Conservation (phyloP, 768 basidiomycete species). For the Kwoniella botswanensis region DNA sequence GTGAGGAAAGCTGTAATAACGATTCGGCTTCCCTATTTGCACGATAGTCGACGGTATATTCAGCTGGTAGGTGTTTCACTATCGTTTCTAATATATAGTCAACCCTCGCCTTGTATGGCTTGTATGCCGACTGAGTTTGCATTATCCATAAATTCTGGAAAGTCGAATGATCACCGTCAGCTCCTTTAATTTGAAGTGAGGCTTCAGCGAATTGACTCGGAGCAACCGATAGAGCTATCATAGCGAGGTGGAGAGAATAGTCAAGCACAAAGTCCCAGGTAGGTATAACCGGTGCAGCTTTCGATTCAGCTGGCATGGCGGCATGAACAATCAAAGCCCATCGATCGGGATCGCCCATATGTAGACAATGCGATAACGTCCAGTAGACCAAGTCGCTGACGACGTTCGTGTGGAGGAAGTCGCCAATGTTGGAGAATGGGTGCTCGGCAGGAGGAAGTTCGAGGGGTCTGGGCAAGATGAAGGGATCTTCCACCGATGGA, state of each 20-base stretch:
- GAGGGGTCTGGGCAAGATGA: constrained; percentile 76
- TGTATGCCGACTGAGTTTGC: constrained; percentile 74
- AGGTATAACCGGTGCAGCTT: constrained; percentile 43
- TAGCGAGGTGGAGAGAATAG: constrained; percentile 80
- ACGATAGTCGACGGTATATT: constrained; percentile 60
- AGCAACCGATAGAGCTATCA: constrained; percentile 80
- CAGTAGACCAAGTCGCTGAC: constrained; percentile 84
- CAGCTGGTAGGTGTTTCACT: constrained; percentile 65
- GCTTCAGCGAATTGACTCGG: constrained; percentile 68
- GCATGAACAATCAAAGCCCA: constrained; percentile 34
- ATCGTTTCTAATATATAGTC: constrained; percentile 76
- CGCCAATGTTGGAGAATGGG: constrained; percentile 71
- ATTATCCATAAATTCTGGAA: constrained; percentile 71
- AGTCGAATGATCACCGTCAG: constrained; percentile 29
- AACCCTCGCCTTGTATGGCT: constrained; percentile 71
- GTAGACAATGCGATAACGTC: constrained; percentile 57
- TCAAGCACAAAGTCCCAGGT: constrained; percentile 83
- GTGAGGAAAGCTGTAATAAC: constrained; percentile 7
- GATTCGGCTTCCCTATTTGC: constrained; percentile 27
- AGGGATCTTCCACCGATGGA: constrained; percentile 66
- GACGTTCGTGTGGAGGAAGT: constrained; percentile 71
- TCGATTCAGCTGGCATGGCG: constrained; percentile 18
- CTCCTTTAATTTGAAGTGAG: constrained; percentile 61
- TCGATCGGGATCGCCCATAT: constrained; percentile 33
- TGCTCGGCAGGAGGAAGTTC: constrained; percentile 64